Evolutionary conservation across 2,329 filamentous ascomycete genomes (phyloP), one percentile per base, ranked within the genome.

Genomic region (Plectosphaerella cucumerina): DNA sequence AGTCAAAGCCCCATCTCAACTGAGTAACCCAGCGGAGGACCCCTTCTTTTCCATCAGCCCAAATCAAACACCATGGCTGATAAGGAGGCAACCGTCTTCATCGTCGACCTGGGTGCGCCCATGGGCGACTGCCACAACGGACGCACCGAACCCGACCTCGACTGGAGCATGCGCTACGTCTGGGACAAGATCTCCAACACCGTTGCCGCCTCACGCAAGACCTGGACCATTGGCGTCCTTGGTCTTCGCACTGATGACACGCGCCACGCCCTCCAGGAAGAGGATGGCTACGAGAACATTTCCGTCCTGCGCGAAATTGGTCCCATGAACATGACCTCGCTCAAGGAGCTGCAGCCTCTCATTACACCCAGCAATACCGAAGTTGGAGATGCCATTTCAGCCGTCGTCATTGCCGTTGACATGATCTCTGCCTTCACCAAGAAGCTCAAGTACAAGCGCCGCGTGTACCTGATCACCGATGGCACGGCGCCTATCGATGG

Each of bases 11-110:
- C 5, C 39, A 21, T 42, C n/a, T 20, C 39, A 8, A 31, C 26
- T 10, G n/a, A 5, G 8, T n/a, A 17, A 8, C 15, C 37, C 37
- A 10, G 14, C 37, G 15, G n/a, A n/a, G 14, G 5, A 18, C 37
- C 15, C 18, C 17, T 18, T 18, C 37, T 17, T 11, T n/a, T n/a
- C n/a, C n/a, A n/a, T n/a, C n/a, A n/a, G n/a, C n/a, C n/a, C n/a
- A n/a, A n/a, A 14, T 6, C 17, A 18, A 11, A 51, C 59, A 76
- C 53, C 50, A 97, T 97, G 93, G 87, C 91, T 11, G 85, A 89
- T 56, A 99, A 99, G 68, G 90, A 97, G 73, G 90, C 91, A 9
- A 94, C 87, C 0, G 82, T 97, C 42, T 99, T 94, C 68, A 87
- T 99, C 59, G 72, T 99, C 54, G 94, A 99, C 70, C 76, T 97